Evolutionary conservation across 495 filamentous ascomycete genomes (phyloP).

Genomic region (Cercophora samala): DNA sequence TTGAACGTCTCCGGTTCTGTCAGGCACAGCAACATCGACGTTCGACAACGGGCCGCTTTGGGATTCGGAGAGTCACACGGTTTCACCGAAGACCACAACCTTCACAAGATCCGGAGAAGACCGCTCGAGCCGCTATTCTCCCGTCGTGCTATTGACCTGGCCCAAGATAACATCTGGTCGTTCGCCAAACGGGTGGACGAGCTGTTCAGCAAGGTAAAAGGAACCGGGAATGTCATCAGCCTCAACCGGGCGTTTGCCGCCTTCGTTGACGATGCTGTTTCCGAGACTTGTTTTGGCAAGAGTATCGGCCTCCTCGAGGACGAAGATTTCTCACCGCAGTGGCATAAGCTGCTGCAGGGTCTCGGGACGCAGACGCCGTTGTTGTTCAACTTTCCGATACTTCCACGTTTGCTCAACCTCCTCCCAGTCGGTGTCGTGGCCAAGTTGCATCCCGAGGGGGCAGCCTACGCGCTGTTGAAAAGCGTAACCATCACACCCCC

Average conservation of each 20-base stretch:
- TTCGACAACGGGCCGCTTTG: neutral
- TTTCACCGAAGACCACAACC: slow-evolving; percentile 5
- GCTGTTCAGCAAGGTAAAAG: neutral
- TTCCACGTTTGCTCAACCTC: neutral
- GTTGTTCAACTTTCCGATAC: slow-evolving; percentile 3
- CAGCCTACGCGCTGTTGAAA: neutral
- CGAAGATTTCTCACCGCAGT: neutral
- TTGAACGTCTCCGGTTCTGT: no score
- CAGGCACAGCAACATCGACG: neutral
- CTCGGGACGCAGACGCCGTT: slow-evolving; percentile 1
- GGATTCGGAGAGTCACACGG: slow-evolving; percentile 7
- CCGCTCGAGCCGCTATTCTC: neutral
- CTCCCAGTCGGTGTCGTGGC: neutral
- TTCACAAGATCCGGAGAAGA: neutral
- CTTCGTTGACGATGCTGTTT: slow-evolving; percentile 6
- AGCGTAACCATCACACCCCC: neutral
- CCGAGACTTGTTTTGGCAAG: slow-evolving; percentile 3
- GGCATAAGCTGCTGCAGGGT: neutral
- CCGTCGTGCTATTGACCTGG: neutral
- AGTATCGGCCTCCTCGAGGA: neutral
- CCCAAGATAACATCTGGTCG: slow-evolving; percentile 2
- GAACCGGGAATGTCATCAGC: neutral
- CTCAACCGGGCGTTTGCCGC: slow-evolving; percentile 8
- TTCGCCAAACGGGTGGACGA: neutral
- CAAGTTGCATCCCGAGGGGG: neutral